phyloP scores from a whole-genome alignment of 805 yeast species.

The Schizosaccharomyces japonicus region DNA sequence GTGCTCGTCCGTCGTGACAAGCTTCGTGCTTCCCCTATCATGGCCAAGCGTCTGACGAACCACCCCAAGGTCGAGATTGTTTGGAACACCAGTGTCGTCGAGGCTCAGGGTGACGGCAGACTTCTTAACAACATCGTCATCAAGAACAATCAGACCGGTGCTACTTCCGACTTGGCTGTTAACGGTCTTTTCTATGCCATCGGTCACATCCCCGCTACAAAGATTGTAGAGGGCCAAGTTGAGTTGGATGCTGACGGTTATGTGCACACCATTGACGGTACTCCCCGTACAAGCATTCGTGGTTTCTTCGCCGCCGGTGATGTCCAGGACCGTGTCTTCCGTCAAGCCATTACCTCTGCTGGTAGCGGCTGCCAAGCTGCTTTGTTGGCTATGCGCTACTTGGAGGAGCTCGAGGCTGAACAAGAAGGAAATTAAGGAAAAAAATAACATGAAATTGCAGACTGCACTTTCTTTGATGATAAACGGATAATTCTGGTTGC shows the following conservation, averaged over 20 bases:
- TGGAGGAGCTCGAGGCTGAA: slow-evolving; percentile 29
- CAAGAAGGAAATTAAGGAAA: too few species aligned
- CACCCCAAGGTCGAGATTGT: slow-evolving; percentile 79
- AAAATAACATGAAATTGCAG: too few species aligned
- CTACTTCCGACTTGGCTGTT: slow-evolving; percentile 43
- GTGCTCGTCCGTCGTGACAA: slow-evolving; percentile 82
- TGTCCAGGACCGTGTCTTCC: slow-evolving; percentile 86
- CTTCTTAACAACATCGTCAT: slow-evolving; percentile 40
- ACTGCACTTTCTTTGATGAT: too few species aligned
- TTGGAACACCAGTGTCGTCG: slow-evolving; percentile 62
- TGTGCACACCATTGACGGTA: slow-evolving; percentile 71
- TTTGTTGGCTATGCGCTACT: slow-evolving; percentile 68
- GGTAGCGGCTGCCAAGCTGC: slow-evolving; percentile 99
- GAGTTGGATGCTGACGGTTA: slow-evolving; percentile 76
- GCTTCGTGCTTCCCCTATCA: slow-evolving; percentile 83
- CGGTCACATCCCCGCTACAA: slow-evolving; percentile 91
- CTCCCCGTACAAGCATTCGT: slow-evolving; percentile 58
- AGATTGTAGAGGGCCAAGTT: slow-evolving; percentile 50
- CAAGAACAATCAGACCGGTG: slow-evolving; percentile 48
- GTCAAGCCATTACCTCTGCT: slow-evolving; percentile 99
- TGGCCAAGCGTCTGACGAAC: slow-evolving; percentile 75
- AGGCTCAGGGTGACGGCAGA: slow-evolving; percentile 87
- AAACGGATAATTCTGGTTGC: too few species aligned
- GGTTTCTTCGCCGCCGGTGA: slow-evolving; percentile 98
- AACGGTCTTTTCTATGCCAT: slow-evolving; percentile 93